phyloP scores from a whole-genome alignment of 2,329 filamentous ascomycete species.

The Plectosphaerella plurivora region DNA sequence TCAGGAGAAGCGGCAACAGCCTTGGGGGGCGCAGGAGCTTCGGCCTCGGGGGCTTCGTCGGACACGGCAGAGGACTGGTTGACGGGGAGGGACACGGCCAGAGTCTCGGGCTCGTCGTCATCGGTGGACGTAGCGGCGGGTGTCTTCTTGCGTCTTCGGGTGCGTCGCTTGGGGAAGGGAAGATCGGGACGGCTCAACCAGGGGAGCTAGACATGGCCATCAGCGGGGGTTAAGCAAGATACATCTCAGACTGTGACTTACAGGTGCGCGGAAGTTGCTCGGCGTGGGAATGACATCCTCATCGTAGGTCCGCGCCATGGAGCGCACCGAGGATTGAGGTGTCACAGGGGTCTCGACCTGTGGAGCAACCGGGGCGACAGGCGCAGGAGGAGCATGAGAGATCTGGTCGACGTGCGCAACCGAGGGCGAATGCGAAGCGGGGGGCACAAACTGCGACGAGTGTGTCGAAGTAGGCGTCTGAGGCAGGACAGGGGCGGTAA shows the following conservation, averaged over 20 bases:
- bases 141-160: neutral
- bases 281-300: too few relatives aligned
- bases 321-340: neutral
- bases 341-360: neutral
- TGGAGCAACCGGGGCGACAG: neutral
- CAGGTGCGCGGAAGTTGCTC: conserved; percentile 40
- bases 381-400: neutral
- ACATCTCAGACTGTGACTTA: conserved; percentile 30
- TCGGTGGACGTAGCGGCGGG: too few relatives aligned
- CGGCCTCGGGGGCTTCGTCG: neutral
- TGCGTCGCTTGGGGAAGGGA: conserved; percentile 37
- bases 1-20: conserved; percentile 15
- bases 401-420: neutral
- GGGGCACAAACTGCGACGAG: conserved; percentile 27
- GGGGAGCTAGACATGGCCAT: conserved; percentile 39
- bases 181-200: conserved; percentile 50
- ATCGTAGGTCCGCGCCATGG: neutral
- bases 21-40: neutral
- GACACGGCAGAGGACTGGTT: neutral
- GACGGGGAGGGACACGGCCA: too few relatives aligned
- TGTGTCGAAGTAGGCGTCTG: conserved; percentile 51
- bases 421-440: neutral
- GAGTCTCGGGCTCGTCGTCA: too few relatives aligned
- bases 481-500: conserved; percentile 23
- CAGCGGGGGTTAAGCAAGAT: neutral